These are phyloP conservation scores for Penicillium sp. DNA, from an alignment of 2,329 filamentous ascomycete species.

Conservation along the genomic window DNA sequence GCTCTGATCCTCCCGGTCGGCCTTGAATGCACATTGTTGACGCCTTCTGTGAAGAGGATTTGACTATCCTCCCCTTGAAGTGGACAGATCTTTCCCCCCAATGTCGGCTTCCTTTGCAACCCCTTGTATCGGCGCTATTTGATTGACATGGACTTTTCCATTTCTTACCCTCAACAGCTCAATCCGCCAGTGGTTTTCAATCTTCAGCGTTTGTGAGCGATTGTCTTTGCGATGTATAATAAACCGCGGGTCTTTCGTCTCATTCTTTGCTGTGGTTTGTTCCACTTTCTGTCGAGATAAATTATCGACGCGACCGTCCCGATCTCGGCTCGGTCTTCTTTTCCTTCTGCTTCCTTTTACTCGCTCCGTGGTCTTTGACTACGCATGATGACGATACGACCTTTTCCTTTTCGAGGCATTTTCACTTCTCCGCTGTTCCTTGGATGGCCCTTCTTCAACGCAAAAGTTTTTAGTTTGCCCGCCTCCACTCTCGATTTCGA, in stretches of 20 bases:
- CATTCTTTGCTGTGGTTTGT: slow-evolving; percentile 7
- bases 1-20: slow-evolving; percentile 9
- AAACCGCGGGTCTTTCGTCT: slow-evolving; percentile 34
- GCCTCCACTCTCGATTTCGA: slow-evolving; percentile 15
- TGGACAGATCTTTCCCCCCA: slow-evolving; percentile 14
- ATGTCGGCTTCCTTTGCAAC: slow-evolving; percentile 14
- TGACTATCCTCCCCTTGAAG: slow-evolving; percentile 15
- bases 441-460: slow-evolving; percentile 15
- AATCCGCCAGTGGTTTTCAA: slow-evolving; percentile 7
- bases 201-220: slow-evolving; percentile 11
- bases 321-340: slow-evolving; percentile 10
- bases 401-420: slow-evolving; percentile 24
- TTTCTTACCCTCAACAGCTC: slow-evolving; percentile 3
- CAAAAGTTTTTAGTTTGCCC: slow-evolving; percentile 25
- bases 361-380: slow-evolving; percentile 8
- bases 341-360: slow-evolving; percentile 6
- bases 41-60: slow-evolving; percentile 20
- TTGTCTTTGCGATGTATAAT: slow-evolving; percentile 36
- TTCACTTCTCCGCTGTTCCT: slow-evolving; percentile 24
- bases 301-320: slow-evolving; percentile 18
- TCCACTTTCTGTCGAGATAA: slow-evolving; percentile 12
- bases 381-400: slow-evolving; percentile 27
- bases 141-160: slow-evolving; percentile 8
- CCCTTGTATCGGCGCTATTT: slow-evolving; percentile 21
- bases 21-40: slow-evolving; percentile 18